Evolutionary conservation across 2,329 filamentous ascomycete genomes (phyloP), one percentile per base, ranked within the genome.

Genomic region (Fusarium transvaalense): DNA sequence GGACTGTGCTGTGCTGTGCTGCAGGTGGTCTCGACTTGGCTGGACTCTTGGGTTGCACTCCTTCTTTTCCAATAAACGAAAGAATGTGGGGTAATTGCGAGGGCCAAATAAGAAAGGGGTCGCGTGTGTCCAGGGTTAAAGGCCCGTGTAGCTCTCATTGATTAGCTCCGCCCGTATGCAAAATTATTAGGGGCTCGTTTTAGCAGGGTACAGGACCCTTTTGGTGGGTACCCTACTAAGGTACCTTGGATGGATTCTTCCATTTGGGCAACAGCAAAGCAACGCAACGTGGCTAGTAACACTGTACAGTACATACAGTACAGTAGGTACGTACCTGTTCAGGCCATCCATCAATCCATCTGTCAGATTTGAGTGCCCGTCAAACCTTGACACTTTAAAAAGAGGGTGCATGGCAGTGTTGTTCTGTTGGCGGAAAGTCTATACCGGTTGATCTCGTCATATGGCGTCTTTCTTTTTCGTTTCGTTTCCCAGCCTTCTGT

Each of bases 101-200:
- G 17, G 60, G 66, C 66, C 66, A 69, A 69, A 69, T 66, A 65
- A 69, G 66, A 69, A 69, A 69, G 66, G 66, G 66, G 66, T 69
- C 66, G 66, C 66, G 66, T 69, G 66, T 68, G 62, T 62, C 64
- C 61, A 69, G 66, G 66, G 65, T 52, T 34, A 37, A 17, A 38
- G 29, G 52, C 46, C 54, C 32, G 56, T 60, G 51, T 45, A 46
- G 23, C 38, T 21, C 17, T 39, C 25, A 37, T 27, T 45, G 32
- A 41, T 51, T 64, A 64, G 39, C 53, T 64, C 21, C 35, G 23
- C 21, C 31, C 3, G 21, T 45, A 46, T 23, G 47, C 42, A 48
- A 51, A 42, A 50, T 65, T 55, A 42, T 51, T 66, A 55, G 61
- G 61, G 61, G 61, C 41, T 45, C 6, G 35, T 59, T 65, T 65